Percentiles rank a stretch among this genome's conserved stretches.
Conservation (phyloP, 768 basidiomycete species). For the Podaxis sp. region DNA sequence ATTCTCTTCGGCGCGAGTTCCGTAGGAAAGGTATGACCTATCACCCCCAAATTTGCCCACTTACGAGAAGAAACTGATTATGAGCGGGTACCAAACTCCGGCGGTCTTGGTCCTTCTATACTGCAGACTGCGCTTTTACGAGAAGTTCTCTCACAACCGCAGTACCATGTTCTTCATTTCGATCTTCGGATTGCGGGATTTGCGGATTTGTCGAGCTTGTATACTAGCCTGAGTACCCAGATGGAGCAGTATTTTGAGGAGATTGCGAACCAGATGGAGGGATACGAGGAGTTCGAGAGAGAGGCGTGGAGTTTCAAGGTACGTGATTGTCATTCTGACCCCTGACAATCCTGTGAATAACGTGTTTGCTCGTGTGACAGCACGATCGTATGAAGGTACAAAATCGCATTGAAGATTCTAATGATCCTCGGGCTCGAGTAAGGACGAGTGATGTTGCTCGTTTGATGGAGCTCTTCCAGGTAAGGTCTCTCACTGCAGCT, state of each 20-base stretch:
- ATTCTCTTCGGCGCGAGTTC: conserved; percentile 79
- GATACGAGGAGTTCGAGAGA: conserved; percentile 70
- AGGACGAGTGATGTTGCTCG: conserved; percentile 79
- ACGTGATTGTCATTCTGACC: conserved; percentile 2
- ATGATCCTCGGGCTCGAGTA: conserved; percentile 41
- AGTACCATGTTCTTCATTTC: conserved; percentile 80
- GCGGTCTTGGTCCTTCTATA: background rate
- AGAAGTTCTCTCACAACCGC: conserved; percentile 66
- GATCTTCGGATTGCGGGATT: conserved; percentile 84
- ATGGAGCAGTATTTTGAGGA: conserved; percentile 80
- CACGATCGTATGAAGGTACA: conserved; percentile 77
- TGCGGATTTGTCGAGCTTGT: conserved; percentile 76
- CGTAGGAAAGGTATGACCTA: conserved; percentile 64
- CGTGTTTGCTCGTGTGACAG: conserved; percentile 30
- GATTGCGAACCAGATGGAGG: conserved; percentile 54
- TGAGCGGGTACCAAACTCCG: background rate
- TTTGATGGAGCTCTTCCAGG: conserved; percentile 85
- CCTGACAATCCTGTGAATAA: background rate
- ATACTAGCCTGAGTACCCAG: conserved; percentile 72
- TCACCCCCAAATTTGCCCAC: background rate
- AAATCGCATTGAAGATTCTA: conserved; percentile 50
- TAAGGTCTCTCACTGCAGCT: conserved; percentile 19
- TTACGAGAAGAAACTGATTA: conserved; percentile 5
- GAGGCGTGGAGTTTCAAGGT: conserved; percentile 83
- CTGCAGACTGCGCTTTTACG: conserved; percentile 72